These are phyloP conservation scores for Metschnikowia koreensis DNA, from an alignment of 805 yeast species.

Conservation along the genomic window DNA sequence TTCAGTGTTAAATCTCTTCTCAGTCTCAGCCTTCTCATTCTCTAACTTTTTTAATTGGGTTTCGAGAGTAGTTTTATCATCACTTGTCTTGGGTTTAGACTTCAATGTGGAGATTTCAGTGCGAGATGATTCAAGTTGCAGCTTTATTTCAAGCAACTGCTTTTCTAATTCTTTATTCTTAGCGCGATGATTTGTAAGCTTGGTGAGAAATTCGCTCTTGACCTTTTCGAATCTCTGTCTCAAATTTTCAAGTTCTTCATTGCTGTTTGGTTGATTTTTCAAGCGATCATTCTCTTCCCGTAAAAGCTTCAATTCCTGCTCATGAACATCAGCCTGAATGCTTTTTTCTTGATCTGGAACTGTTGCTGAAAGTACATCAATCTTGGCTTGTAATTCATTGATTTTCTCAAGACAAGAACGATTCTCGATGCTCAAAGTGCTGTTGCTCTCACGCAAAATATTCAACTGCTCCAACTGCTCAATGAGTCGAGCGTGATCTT, in stretches of 20 bases:
- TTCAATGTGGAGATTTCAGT: constrained; percentile 1
- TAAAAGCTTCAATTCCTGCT: constrained; percentile 45
- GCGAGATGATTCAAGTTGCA: constrained; percentile 6
- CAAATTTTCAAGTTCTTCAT: constrained; percentile 27
- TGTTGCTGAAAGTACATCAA: constrained; percentile 47
- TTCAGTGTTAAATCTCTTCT: constrained; percentile 12
- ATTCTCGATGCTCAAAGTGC: constrained; percentile 56
- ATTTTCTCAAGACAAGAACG: constrained; percentile 21
- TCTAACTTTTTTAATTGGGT: constrained; percentile 11
- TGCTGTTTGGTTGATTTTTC: constrained; percentile 35
- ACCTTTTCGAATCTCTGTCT: constrained; percentile 31
- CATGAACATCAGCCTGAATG: constrained; percentile 43
- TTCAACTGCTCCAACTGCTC: constrained; percentile 60
- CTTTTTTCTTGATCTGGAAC: constrained; percentile 25
- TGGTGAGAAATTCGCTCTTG: constrained; percentile 27
- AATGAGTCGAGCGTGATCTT: constrained; percentile 46
- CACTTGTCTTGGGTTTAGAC: constrained; percentile 5
- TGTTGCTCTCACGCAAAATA: constrained; percentile 65
- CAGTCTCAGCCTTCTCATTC: constrained; percentile 6
- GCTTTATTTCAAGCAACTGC: constrained; percentile 12
- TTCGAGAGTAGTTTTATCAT: constrained; percentile 8
- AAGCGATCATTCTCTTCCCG: constrained; percentile 59
- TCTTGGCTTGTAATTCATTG: constrained; percentile 38
- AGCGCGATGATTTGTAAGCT: constrained; percentile 26
- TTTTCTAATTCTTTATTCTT: constrained; percentile 28